These are phyloP conservation scores for Naegleria fowleri DNA, from an alignment of 208 protist genomes.

Conservation along the genomic window DNA sequence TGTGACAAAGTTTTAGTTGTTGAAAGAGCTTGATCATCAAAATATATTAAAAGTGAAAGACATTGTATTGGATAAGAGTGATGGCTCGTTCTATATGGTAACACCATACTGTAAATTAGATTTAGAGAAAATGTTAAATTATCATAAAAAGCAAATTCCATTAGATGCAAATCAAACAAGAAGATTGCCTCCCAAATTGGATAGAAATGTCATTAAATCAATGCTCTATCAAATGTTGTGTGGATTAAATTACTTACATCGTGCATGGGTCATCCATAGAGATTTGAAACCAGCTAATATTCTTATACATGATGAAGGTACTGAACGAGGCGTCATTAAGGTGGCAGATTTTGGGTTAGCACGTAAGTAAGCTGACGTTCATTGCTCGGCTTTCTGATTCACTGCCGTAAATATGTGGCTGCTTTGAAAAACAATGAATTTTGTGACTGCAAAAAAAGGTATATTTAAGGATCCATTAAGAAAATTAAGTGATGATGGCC, in stretches of 20 bases:
- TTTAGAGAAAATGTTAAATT: slow-evolving; percentile 9
- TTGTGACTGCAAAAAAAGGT: too few species aligned
- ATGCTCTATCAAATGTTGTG: slow-evolving; percentile 4
- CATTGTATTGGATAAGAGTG: neutral
- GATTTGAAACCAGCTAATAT: slow-evolving; percentile 13
- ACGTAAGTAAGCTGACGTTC: neutral
- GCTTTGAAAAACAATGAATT: too few species aligned
- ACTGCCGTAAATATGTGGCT: too few species aligned
- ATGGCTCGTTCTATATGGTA: neutral
- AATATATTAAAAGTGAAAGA: slow-evolving; percentile 18
- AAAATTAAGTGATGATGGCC: slow-evolving; percentile 14
- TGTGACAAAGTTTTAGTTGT: neutral
- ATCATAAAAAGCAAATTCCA: neutral
- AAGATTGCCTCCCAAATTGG: neutral
- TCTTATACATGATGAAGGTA: neutral
- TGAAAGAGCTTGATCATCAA: slow-evolving; percentile 2
- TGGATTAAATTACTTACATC: slow-evolving; percentile 5
- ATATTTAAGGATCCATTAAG: slow-evolving; percentile 18
- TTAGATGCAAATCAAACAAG: neutral
- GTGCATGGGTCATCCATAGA: neutral
- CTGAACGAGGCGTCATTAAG: neutral
- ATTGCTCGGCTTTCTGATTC: neutral
- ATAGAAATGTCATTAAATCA: neutral
- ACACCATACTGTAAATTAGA: slow-evolving; percentile 11
- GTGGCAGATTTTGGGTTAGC: slow-evolving; percentile 21